Conservation (phyloP, 192 early-diverging fungal genomes). For the Chytriomyces sp. region DNA sequence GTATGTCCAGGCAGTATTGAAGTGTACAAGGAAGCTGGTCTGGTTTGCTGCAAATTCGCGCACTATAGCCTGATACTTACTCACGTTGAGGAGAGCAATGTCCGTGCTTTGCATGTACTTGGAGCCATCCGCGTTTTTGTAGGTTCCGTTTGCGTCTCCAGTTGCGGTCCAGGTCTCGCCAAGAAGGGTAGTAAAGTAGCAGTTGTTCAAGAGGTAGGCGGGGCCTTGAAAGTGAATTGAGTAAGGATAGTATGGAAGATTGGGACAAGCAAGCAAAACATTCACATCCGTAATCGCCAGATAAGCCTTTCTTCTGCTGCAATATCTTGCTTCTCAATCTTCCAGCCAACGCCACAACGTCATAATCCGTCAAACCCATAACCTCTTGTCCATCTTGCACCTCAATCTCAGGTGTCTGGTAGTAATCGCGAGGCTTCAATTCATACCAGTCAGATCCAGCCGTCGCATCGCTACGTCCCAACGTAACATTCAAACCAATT, state of each 20-base stretch:
- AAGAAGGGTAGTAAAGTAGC: constrained; percentile 32
- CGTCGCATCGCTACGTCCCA: not conserved
- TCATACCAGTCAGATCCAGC: not conserved
- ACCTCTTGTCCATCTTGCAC: not conserved
- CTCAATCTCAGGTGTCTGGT: not conserved
- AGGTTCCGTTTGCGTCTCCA: not conserved
- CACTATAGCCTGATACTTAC: not conserved
- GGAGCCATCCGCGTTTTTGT: not conserved
- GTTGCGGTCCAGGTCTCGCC: constrained; percentile 7
- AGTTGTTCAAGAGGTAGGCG: constrained; percentile 18
- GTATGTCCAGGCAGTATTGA: constrained; percentile 37
- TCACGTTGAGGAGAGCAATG: constrained; percentile 15
- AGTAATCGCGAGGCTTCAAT: constrained; percentile 5
- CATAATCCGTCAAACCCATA: not conserved
- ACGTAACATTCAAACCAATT: not conserved
- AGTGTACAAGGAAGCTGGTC: constrained; percentile 12
- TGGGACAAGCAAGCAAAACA: not conserved
- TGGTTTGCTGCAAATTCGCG: constrained; percentile 12
- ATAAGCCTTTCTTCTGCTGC: not conserved
- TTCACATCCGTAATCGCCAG: not conserved
- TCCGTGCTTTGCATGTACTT: constrained; percentile 17
- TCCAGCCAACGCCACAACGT: constrained; percentile 6
- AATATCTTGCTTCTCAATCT: not conserved
- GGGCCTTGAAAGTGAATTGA: not conserved
- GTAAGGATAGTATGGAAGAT: not conserved